Conservation (phyloP, 495 filamentous ascomycete species). For the Xylaria nigripes region DNA sequence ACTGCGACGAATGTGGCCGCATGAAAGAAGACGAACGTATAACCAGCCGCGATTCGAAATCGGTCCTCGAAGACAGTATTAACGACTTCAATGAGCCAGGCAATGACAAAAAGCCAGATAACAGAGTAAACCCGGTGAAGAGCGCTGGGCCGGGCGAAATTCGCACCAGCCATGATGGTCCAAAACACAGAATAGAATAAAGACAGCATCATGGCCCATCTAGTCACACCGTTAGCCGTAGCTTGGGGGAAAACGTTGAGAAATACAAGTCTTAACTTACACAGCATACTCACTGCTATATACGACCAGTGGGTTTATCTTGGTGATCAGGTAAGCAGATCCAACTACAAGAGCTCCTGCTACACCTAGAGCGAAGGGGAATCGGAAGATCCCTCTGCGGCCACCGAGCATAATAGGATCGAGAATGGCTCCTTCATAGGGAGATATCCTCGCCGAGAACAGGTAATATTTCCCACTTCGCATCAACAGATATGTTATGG, state of each 20-base stretch:
- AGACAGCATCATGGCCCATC: constrained; percentile 74
- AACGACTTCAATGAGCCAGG: constrained; percentile 63
- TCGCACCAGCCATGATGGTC: constrained; percentile 74
- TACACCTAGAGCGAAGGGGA: constrained; percentile 64
- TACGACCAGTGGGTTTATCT: constrained; percentile 78
- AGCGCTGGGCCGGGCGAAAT: constrained; percentile 76
- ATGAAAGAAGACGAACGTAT: constrained; percentile 77
- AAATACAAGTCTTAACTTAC: constrained; percentile 28
- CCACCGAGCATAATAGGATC: constrained; percentile 61
- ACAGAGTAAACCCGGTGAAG: constrained; percentile 73
- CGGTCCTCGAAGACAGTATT: constrained; percentile 68
- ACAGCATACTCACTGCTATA: constrained; percentile 82
- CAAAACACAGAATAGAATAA: constrained; percentile 74
- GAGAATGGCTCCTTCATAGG: constrained; percentile 47
- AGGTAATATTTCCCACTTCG: constrained; percentile 77
- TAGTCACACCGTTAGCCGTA: constrained; percentile 22
- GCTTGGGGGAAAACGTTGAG: not conserved
- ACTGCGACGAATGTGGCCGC: constrained; percentile 65
- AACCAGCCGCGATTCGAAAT: constrained; percentile 63
- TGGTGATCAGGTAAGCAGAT: constrained; percentile 65
- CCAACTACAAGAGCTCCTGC: constrained; percentile 64
- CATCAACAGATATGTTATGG: constrained; percentile 57
- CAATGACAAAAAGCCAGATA: constrained; percentile 71
- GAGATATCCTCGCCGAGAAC: constrained; percentile 48
- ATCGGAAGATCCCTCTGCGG: constrained; percentile 73